These are phyloP conservation scores for Sparassis latifolia DNA, from an alignment of 1,284 basidiomycete species.

Conservation along the genomic window DNA sequence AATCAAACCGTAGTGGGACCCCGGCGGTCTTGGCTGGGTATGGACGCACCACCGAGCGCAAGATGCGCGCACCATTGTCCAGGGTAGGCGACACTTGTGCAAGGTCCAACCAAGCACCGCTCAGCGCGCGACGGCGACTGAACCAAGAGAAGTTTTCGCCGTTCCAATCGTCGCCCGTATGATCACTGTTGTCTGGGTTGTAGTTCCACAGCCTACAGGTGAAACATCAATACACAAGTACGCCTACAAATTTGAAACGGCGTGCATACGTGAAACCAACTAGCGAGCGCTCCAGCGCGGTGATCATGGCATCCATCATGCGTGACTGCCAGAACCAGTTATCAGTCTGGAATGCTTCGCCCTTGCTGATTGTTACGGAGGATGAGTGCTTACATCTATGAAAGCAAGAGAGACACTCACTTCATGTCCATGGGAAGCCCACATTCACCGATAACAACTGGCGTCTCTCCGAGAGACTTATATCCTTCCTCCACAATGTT, in stretches of 20 bases:
- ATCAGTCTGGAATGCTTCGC: constrained; percentile 64
- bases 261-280: constrained; percentile 75
- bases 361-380: constrained; percentile 39
- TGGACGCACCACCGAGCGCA: constrained; percentile 73
- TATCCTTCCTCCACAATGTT: constrained; percentile 70
- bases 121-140: constrained; percentile 53
- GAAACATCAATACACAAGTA: not conserved
- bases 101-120: constrained; percentile 41
- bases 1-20: constrained; percentile 58
- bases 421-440: constrained; percentile 95
- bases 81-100: constrained; percentile 55
- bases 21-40: constrained; percentile 78
- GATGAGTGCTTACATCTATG: not conserved
- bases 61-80: constrained; percentile 77
- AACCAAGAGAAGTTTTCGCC: constrained; percentile 96
- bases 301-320: constrained; percentile 89
- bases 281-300: constrained; percentile 65
- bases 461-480: constrained; percentile 66
- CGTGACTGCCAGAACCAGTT: constrained; percentile 77
- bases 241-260: too few species aligned
- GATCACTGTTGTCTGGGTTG: constrained; percentile 82
- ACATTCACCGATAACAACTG: constrained; percentile 84
- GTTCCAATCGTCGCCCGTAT: constrained; percentile 87
- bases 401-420: constrained; percentile 36
- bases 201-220: constrained; percentile 84